Evolutionary conservation across 306 rosid species (phyloP).

Genomic region (Fragaria vesca): DNA sequence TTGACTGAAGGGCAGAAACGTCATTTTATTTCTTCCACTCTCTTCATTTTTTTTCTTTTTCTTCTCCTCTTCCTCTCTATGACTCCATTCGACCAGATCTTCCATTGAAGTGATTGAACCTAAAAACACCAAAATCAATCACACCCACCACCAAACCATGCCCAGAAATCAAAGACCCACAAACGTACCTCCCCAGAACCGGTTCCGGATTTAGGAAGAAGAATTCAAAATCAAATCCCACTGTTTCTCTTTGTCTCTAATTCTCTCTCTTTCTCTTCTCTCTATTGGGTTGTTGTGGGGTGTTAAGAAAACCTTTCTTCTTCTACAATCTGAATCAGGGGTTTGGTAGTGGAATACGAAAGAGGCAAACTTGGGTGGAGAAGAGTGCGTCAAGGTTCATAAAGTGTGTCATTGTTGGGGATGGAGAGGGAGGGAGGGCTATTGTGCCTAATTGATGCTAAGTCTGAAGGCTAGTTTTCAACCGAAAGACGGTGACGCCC

Average conservation of each 20-base stretch:
- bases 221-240: neutral
- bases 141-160: no score
- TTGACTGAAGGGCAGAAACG: no score
- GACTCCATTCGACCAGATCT: no score
- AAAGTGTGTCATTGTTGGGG: slow-evolving; percentile 94
- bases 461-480: neutral
- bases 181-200: no score
- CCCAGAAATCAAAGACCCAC: no score
- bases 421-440: slow-evolving; percentile 41
- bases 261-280: neutral
- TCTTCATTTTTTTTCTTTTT: no score
- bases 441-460: neutral
- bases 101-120: no score
- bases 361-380: slow-evolving; percentile 16
- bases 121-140: no score
- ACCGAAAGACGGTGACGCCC: no score
- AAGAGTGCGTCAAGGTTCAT: slow-evolving; percentile 96
- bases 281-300: slow-evolving; percentile 19
- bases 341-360: slow-evolving; percentile 15
- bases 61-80: no score
- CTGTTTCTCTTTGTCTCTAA: neutral
- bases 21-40: no score
- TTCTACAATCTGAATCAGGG: slow-evolving; percentile 34
- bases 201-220: no score
- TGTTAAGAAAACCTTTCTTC: neutral